Conservation (phyloP, 345 rosid species). For the Trapa bicornis region DNA sequence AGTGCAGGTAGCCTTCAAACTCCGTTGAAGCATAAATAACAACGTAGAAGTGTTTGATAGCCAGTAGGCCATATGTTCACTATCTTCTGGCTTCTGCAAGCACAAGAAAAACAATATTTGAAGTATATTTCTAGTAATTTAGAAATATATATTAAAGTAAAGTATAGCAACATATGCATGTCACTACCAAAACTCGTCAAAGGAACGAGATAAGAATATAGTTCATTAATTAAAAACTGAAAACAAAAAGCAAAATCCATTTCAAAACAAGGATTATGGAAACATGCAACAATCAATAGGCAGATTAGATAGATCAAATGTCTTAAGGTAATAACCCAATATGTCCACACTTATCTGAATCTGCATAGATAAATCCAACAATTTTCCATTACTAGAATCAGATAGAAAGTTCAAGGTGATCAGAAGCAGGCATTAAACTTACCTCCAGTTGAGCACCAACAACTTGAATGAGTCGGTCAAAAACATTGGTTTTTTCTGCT, state of each 20-base stretch:
- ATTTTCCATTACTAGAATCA: background rate
- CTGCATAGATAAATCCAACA: background rate
- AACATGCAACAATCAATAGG: background rate
- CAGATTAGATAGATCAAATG: background rate
- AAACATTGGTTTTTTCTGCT: slow-evolving; percentile 82
- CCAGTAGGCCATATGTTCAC: slow-evolving; percentile 78
- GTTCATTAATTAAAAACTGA: too few species aligned
- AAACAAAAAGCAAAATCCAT: background rate
- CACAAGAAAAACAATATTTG: background rate
- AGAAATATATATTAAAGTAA: background rate
- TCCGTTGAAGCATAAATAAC: slow-evolving; percentile 69
- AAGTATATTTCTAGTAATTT: background rate
- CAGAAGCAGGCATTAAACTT: slow-evolving; percentile 4
- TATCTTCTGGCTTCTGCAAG: slow-evolving; percentile 62
- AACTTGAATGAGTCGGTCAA: slow-evolving; percentile 84
- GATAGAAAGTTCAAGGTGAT: background rate
- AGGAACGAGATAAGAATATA: too few species aligned
- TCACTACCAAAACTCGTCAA: too few species aligned
- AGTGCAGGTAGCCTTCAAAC: slow-evolving; percentile 30
- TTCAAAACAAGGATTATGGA: background rate
- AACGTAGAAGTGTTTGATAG: slow-evolving; percentile 68
- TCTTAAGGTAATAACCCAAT: background rate
- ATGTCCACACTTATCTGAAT: background rate
- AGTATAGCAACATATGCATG: too few species aligned
- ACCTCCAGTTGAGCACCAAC: slow-evolving; percentile 91